These are phyloP conservation scores for Sporisorium scitamineum DNA, from an alignment of 1,284 basidiomycete genomes.

Conservation along the genomic window DNA sequence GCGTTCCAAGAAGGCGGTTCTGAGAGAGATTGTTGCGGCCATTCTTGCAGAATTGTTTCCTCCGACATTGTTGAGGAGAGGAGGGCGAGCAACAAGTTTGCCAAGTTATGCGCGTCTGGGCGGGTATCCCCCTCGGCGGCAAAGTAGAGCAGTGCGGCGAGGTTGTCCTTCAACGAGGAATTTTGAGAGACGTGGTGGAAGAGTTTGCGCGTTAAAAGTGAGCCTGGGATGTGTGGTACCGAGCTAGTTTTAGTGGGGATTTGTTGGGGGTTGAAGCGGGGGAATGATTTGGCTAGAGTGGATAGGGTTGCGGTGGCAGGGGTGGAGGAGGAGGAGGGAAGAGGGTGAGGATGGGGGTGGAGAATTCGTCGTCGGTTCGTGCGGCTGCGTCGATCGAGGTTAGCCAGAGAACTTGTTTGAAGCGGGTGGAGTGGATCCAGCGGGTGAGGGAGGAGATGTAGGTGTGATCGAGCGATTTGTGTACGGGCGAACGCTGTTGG, in stretches of 20 bases:
- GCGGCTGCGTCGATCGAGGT: constrained; percentile 55
- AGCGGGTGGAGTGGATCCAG: constrained; percentile 12
- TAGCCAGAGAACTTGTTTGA: constrained; percentile 26
- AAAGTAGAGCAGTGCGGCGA: constrained; percentile 54
- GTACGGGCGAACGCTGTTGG: constrained; percentile 61
- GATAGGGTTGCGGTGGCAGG: constrained; percentile 16
- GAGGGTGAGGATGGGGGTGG: constrained; percentile 24
- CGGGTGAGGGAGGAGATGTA: constrained; percentile 28
- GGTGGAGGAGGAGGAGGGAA: constrained; percentile 10
- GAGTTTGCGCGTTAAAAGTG: constrained; percentile 34
- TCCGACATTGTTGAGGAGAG: constrained; percentile 16
- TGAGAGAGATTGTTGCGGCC: neutral
- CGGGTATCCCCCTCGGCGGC: constrained; percentile 62
- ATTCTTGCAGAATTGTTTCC: neutral
- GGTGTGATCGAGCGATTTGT: constrained; percentile 30
- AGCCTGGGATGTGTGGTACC: constrained; percentile 52
- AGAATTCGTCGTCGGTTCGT: constrained; percentile 54
- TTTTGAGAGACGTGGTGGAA: constrained; percentile 8
- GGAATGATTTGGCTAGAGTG: neutral
- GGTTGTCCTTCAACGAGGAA: neutral
- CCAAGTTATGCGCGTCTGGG: constrained; percentile 54
- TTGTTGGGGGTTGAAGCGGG: constrained; percentile 6
- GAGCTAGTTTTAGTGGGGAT: neutral
- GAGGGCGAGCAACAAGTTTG: constrained; percentile 18
- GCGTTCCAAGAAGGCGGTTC: constrained; percentile 32